Base-by-base conservation (phyloP, 2,329 filamentous ascomycete genomes). In the Verticillium nonalfalfae region DNA sequence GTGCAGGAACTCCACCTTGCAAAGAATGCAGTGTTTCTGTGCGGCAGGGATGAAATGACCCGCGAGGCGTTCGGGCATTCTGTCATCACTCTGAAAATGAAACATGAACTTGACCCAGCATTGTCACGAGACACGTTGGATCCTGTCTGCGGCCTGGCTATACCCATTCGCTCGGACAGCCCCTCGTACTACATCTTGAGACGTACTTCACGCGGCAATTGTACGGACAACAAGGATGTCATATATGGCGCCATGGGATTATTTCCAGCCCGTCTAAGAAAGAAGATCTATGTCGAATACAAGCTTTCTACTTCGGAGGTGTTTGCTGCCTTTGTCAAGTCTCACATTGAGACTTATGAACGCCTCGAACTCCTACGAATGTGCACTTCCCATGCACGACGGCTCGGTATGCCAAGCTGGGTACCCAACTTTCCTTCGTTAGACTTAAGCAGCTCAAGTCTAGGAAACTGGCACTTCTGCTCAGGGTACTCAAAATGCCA, bases 1-100 rank as follows among this genome's bases (percentile, higher is more conserved):
- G 11, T 61, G 11, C 61, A 63, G 15, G 61, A 63, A 35, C 26
- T 61, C 1, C 52, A 54, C 0, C 40, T 60, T 11, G 61, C 58
- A 18, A 14, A 6, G 3, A n/a, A 54, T n/a, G 35, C 15, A 26
- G 31, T 54, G n/a, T 10, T 56, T 62, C 50, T 66, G 15, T 57
- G 56, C 34, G 56, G 56, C 33, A 18, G 13, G 26, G 56, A 57
- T 10, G 35, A 36, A n/a, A 57, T 57, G 39, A 11, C 6, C 6
- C 39, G 39, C 13, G 15, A 40, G 14, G 6, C 13, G 6, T 40
- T 40, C 39, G 39, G 39, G 2, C 39, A 40, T 15, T 11, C 39
- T n/a, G 39, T 40, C 6, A n/a, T n/a, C 39, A 15, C 39, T 15
- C 39, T 40, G 39, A 14, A 40, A 3, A 14, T 40, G 39, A 40